Base-by-base conservation (phyloP, 768 basidiomycete genomes). In the Termitomyces eurrhizus region DNA sequence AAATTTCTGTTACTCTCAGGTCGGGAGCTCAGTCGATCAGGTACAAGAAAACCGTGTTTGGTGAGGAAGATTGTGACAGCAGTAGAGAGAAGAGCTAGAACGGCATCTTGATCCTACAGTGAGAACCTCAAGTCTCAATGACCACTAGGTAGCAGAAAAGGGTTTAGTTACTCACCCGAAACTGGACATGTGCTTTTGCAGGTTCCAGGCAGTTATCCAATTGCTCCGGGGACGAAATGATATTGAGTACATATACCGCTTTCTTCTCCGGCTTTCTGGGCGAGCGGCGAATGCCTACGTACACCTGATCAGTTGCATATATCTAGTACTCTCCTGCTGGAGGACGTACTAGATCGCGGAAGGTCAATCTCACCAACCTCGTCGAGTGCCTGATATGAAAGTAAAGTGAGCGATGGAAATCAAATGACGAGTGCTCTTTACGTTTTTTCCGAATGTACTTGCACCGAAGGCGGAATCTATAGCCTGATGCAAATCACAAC, bases 151-250 rank as follows among this genome's bases (percentile, higher is more conserved):
- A 5, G 50, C 52, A 65, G 33, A n/a, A 33, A 26, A n/a, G 9
- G 4, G 42, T 29, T 29, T 12, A 57, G n/a, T 32, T 13, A 50
- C 76, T 65, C 69, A 93, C 95, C 73, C 84, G 80, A 50, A 95
- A 77, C 58, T 88, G 82, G 36, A 95, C 77, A 6, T 76, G 67
- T 4, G 77, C 75, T 75, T 95, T 95, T 18, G 83, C 76, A n/a
- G 94, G 92, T 64, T 92, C 93, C 33, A 94, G 68, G 61, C 85
- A 84, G 58, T 90, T 88, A 68, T 97, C 93, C 9, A 97, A 77
- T 32, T 86, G 76, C 29, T 76, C 74, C 3, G 85, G 74, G 48
- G 92, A 86, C 21, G 95, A 73, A 9, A 75, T 78, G 60, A 98
- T 68, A 68, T 92, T 87, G 51, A 98, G 76, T 50, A 94, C 88